phyloP scores from a whole-genome alignment of 176 grass and related monocot genomes.

The Echinochloa phyllopogon region DNA sequence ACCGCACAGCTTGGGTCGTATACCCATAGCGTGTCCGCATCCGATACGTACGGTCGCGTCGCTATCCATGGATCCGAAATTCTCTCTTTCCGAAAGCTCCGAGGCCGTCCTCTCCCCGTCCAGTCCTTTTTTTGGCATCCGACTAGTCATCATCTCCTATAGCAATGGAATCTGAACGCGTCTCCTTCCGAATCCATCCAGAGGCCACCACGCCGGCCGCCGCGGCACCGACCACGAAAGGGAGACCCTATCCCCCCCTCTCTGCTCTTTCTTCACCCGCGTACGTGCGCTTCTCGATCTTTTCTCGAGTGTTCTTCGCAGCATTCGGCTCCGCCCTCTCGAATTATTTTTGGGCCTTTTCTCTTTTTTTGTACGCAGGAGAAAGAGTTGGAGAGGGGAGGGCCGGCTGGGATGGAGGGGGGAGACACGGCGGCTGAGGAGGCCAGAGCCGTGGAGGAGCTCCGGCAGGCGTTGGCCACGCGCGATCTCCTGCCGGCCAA shows the following conservation, averaged over 20 bases:
- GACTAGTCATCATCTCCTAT: neutral
- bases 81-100: neutral
- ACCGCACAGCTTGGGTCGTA: neutral
- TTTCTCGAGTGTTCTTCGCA: neutral
- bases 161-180: neutral
- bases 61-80: no score
- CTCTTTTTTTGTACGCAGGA: neutral
- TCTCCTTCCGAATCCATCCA: neutral
- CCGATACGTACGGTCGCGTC: no score
- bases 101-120: neutral
- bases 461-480: neutral
- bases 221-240: neutral
- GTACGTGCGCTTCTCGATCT: neutral
- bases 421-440: neutral
- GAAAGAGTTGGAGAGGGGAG: constrained; percentile 1
- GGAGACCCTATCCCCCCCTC: neutral
- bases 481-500: neutral
- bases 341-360: neutral
- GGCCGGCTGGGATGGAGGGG: neutral
- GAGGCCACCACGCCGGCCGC: neutral
- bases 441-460: neutral
- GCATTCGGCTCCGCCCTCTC: neutral
- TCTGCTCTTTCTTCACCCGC: neutral
- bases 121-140: neutral
- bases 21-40: neutral